Conservation (phyloP, 2,329 filamentous ascomycete genomes). For the Colletotrichum musicola region DNA sequence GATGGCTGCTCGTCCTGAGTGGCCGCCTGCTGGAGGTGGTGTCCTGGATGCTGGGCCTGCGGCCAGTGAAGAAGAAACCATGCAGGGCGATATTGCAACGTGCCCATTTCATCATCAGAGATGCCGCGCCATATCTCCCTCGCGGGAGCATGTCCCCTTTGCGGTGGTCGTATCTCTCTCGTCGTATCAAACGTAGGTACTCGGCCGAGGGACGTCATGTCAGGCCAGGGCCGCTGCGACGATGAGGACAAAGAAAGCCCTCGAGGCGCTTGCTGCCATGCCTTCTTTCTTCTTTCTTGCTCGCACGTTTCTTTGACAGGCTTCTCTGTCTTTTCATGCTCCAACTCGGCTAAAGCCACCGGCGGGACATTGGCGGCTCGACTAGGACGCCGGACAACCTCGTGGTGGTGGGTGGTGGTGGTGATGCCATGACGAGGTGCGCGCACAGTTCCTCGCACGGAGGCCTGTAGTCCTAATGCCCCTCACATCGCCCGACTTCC, state of each 20-base stretch:
- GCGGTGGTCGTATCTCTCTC: too few relatives aligned
- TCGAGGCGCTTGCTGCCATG: constrained; percentile 15
- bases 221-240: background rate
- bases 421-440: constrained; percentile 3
- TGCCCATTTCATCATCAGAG: constrained; percentile 13
- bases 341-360: background rate
- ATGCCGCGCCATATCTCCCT: background rate
- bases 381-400: background rate
- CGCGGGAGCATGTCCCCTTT: background rate
- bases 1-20: constrained; percentile 7
- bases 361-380: background rate
- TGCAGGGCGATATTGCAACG: constrained; percentile 1
- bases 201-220: constrained; percentile 1
- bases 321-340: constrained; percentile 7
- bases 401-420: background rate
- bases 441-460: constrained; percentile 5
- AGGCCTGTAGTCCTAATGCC: background rate
- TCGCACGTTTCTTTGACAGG: background rate
- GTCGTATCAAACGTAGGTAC: background rate
- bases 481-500: constrained; percentile 1
- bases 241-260: background rate
- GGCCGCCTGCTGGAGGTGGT: constrained; percentile 3
- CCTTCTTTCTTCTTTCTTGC: constrained; percentile 16
- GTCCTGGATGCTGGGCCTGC: constrained; percentile 16
- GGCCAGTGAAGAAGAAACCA: constrained; percentile 23